Conservation (phyloP, 306 rosid species). For the Corylus avellana region DNA sequence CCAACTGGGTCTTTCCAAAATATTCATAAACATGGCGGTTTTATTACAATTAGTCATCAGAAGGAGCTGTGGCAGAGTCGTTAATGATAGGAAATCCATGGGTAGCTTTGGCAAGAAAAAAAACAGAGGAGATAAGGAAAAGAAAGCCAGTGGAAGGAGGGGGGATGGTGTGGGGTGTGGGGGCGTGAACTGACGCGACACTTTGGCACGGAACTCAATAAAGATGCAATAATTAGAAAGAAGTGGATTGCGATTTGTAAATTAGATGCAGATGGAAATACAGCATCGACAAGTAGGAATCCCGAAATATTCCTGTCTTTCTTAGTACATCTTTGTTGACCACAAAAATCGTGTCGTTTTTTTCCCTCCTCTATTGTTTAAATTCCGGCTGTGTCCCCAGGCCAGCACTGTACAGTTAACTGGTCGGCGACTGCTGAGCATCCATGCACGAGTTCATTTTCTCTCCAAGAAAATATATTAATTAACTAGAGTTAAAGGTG, state of each 20-base stretch:
- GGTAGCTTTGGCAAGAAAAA: constrained; percentile 27
- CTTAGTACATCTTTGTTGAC: background rate
- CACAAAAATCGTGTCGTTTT: background rate
- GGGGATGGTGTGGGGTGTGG: constrained; percentile 12
- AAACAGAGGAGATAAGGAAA: background rate
- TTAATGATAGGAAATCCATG: constrained; percentile 18
- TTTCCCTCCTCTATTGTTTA: background rate
- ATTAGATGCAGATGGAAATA: background rate
- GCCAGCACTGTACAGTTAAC: too few relatives aligned
- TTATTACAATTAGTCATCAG: too few relatives aligned
- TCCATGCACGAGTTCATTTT: too few relatives aligned
- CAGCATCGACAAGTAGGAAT: background rate
- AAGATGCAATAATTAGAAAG: constrained; percentile 59
- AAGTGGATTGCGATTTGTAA: constrained; percentile 18
- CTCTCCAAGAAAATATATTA: too few relatives aligned
- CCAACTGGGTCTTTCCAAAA: background rate
- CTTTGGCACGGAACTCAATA: constrained; percentile 65
- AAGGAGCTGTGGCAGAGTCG: constrained; percentile 2
- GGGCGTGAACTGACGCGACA: constrained; percentile 33
- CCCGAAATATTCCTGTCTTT: constrained; percentile 3
- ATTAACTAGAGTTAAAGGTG: too few relatives aligned
- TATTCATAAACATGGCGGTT: too few relatives aligned
- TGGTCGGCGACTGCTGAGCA: too few relatives aligned
- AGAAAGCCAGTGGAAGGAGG: background rate
- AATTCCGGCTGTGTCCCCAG: background rate